Conservation (phyloP, 1,139 yeast genomes). For the Yarrowia galli region DNA sequence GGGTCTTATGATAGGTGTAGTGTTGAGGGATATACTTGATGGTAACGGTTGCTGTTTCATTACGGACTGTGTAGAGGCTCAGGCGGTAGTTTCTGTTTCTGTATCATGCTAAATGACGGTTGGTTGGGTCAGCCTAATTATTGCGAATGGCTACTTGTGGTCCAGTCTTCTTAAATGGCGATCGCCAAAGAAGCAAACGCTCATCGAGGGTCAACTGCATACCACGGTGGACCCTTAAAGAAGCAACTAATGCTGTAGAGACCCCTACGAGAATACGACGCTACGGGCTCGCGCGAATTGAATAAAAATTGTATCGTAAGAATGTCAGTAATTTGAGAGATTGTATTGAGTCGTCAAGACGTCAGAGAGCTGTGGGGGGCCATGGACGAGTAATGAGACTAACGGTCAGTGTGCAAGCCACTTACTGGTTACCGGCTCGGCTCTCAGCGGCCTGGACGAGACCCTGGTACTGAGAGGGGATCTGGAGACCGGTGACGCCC, state of each 20-base stretch:
- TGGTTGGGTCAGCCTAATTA: too few relatives aligned
- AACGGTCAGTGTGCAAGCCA: too few relatives aligned
- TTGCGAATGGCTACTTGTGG: too few relatives aligned
- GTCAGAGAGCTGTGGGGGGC: too few relatives aligned
- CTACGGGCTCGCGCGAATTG: background rate
- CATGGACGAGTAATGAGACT: too few relatives aligned
- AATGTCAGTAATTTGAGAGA: background rate
- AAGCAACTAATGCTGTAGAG: background rate
- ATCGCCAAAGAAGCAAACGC: too few relatives aligned
- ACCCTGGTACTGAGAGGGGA: constrained; percentile 21
- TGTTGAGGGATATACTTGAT: background rate
- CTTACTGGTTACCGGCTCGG: constrained; percentile 12
- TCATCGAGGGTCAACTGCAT: background rate
- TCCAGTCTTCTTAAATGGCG: too few relatives aligned
- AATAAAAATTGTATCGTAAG: background rate
- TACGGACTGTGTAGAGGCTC: too few relatives aligned
- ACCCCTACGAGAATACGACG: too few relatives aligned
- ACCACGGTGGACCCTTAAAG: constrained; percentile 1
- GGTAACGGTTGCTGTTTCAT: too few relatives aligned
- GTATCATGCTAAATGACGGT: too few relatives aligned
- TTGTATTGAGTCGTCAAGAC: background rate
- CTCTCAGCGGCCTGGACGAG: constrained; percentile 13
- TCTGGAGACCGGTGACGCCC: constrained; percentile 20
- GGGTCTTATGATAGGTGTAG: background rate
- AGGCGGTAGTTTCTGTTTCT: too few relatives aligned